These are phyloP conservation scores for Sordariomycetes sp. DNA, from an alignment of 2,329 filamentous ascomycete genomes.

Conservation along the genomic window DNA sequence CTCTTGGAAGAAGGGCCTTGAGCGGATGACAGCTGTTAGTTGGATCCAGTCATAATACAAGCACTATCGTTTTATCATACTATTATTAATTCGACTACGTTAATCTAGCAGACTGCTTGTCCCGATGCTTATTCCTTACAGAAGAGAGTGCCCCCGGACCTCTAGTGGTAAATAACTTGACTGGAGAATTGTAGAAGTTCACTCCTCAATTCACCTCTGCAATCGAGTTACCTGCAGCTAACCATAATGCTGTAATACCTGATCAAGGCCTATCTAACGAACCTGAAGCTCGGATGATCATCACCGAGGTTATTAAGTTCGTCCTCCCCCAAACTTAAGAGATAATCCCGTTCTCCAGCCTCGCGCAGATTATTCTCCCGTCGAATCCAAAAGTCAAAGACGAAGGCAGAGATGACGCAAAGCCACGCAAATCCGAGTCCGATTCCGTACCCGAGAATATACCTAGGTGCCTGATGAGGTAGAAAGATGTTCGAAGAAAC, in stretches of 20 bases:
- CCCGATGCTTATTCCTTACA: too few relatives aligned
- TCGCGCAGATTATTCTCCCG: slow-evolving; percentile 23
- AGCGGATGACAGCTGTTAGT: too few relatives aligned
- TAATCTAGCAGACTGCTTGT: too few relatives aligned
- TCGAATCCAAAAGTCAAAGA: slow-evolving; percentile 17
- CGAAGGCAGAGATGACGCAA: slow-evolving; percentile 20
- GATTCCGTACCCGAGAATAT: slow-evolving; percentile 36
- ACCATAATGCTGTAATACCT: background rate
- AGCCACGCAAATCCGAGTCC: slow-evolving; percentile 35
- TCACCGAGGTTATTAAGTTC: slow-evolving; percentile 22
- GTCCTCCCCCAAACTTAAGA: slow-evolving; percentile 16
- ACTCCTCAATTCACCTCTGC: too few relatives aligned
- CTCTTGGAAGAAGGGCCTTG: too few relatives aligned
- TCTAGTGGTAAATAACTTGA: background rate
- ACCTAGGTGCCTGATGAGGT: slow-evolving; percentile 32
- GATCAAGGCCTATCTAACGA: slow-evolving; percentile 14
- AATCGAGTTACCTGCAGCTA: background rate
- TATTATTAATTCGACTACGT: too few relatives aligned
- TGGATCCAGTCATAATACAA: too few relatives aligned
- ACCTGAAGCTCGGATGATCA: slow-evolving; percentile 23
- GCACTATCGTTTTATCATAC: too few relatives aligned
- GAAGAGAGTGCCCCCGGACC: background rate
- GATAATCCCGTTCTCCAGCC: slow-evolving; percentile 17
- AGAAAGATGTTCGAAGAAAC: slow-evolving; percentile 41
- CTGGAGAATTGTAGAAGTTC: background rate